Conservation (phyloP, 306 rosid species). For the Prunus fruticosa region DNA sequence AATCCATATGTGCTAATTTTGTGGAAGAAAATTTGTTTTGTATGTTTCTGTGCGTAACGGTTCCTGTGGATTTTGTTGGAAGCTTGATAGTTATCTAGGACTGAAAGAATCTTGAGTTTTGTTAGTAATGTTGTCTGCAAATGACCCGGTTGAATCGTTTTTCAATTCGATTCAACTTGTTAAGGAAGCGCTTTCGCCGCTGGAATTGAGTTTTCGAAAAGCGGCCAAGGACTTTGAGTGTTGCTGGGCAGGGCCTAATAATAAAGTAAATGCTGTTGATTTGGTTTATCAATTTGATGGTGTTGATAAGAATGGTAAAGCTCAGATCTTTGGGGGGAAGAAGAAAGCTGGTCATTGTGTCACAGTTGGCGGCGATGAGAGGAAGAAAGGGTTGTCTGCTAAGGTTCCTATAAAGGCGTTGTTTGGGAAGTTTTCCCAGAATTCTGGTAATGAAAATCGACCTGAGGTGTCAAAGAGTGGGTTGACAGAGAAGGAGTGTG, state of each 20-base stretch:
- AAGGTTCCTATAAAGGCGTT: conserved; percentile 72
- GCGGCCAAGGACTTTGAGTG: conserved; percentile 90
- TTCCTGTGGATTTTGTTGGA: neutral
- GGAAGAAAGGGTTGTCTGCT: conserved; percentile 51
- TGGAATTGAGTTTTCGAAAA: conserved; percentile 70
- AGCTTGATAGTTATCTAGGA: neutral
- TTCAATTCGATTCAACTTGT: conserved; percentile 77
- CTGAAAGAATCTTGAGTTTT: conserved; percentile 23
- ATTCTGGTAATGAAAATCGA: conserved; percentile 43
- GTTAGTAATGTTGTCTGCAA: conserved; percentile 69
- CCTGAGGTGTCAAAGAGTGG: conserved; percentile 30
- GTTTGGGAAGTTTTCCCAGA: conserved; percentile 58
- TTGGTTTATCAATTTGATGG: conserved; percentile 47
- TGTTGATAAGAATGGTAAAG: conserved; percentile 39
- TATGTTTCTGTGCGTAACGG: conserved; percentile 13
- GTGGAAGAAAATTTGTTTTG: neutral
- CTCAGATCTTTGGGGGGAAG: conserved; percentile 62
- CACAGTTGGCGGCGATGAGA: conserved; percentile 48
- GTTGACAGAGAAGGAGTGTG: conserved; percentile 35
- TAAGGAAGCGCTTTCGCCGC: conserved; percentile 73
- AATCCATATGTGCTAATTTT: neutral
- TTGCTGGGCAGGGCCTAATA: conserved; percentile 62
- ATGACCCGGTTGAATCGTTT: conserved; percentile 84
- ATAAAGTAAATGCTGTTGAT: conserved; percentile 41
- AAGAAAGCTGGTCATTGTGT: conserved; percentile 48